Evolutionary conservation across 1,284 basidiomycete species (phyloP), one percentile per base, ranked within the genome.

Genomic region (Cryptococcus floricola): DNA sequence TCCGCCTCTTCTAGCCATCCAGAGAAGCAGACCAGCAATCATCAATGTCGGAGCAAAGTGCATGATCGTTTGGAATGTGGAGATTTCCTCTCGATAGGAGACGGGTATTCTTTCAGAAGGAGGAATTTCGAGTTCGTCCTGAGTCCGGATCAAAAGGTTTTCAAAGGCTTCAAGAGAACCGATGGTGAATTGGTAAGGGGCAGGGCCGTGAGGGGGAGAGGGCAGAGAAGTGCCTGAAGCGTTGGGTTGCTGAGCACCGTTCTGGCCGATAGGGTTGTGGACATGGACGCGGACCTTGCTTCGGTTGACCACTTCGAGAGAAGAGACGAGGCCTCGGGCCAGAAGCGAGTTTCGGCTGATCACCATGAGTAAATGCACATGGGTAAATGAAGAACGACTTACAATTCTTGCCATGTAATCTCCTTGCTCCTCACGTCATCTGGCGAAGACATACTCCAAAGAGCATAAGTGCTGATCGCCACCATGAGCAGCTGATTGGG

Each of bases 321-420:
- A 93, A 66, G 97, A 93, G 28, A 99, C 96, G 52, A 98, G 85
- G 42, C 93, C 95, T 76, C 95, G 94, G 76, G 96, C 90, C 50
- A 98, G 86, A 79, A 97, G 90, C 19, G 89, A 89, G 50, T 91
- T 94, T 58, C 93, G 86, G 81, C 77, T 78, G 54, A 18, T 27
- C 6, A 2, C 8, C 7, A 16, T n/a, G 8, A 42, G 16, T 2
- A 23, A 19, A 23, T 2, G n/a, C 10, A 14, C 16, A 23, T 50
- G 5, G 48, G 18, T 3, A 23, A 19, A 13, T 42, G 8, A 1
- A 10, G 3, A 23, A 8, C 7, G 13, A 71, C 77, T 69, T 53
- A 78, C 77, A 98, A 98, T 76, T 97, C 94, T 78, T 97, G 94
- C 93, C 94, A 98, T 62, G 94, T 97, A 64, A 98, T 96, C 78